A percentile compares a stretch with the other conserved stretches of the same genome.
Conservation (phyloP, 1,139 yeast genomes). For the Blastobotrys aristatus region DNA sequence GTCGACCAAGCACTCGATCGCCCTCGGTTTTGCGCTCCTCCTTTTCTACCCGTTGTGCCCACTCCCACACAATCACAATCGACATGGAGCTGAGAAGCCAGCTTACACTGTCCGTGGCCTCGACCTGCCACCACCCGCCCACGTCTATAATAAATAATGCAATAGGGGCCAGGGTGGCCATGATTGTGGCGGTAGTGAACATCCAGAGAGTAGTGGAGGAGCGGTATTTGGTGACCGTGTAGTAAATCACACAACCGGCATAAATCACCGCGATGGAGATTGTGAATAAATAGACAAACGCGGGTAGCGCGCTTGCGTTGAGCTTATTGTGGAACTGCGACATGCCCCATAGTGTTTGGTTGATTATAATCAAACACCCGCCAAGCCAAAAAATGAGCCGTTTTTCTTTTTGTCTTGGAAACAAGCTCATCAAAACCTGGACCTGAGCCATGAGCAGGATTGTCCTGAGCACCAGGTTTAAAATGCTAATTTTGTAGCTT, state of each 20-base stretch:
- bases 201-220: conserved; percentile 46
- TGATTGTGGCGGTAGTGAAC: conserved; percentile 49
- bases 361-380: conserved; percentile 47
- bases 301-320: conserved; percentile 58
- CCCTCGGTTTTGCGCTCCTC: conserved; percentile 57
- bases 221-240: conserved; percentile 47
- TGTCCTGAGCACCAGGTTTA: conserved; percentile 58
- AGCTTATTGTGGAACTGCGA: conserved; percentile 45
- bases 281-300: conserved; percentile 71
- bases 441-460: conserved; percentile 68
- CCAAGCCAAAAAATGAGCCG: conserved; percentile 63
- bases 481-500: conserved; percentile 46
- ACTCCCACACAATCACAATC: conserved; percentile 78
- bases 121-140: conserved; percentile 66
- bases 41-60: conserved; percentile 63
- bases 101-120: conserved; percentile 66
- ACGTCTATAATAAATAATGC: conserved; percentile 75
- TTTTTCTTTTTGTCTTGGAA: conserved; percentile 66
- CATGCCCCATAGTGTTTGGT: conserved; percentile 68
- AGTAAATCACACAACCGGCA: conserved; percentile 60
- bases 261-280: conserved; percentile 71
- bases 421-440: conserved; percentile 67
- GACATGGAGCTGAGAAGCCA: conserved; percentile 64
- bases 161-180: conserved; percentile 52
- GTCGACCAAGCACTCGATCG: conserved; percentile 70